A percentile compares a stretch with the other conserved stretches of the same genome.
Evolutionary conservation across 164 flowering plant genomes (phyloP).

Genomic region (Vitis amurensis): DNA sequence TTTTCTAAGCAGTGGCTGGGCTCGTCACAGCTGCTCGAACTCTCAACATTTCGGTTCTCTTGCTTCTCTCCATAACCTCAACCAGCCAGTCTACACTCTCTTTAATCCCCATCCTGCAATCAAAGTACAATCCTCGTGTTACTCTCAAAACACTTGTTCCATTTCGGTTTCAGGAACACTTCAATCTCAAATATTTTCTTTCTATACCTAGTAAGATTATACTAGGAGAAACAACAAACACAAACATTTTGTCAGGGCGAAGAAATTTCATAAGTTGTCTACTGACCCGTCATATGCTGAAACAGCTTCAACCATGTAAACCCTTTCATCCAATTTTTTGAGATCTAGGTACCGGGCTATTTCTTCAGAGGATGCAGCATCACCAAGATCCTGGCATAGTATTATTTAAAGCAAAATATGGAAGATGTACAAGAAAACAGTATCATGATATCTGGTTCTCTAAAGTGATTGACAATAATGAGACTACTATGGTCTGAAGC

Average conservation of each 20-base stretch:
- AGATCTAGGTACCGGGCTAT: slow-evolving; percentile 85
- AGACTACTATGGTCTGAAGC: not conserved
- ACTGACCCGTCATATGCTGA: slow-evolving; percentile 90
- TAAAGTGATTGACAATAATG: not conserved
- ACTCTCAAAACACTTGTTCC: too few species aligned
- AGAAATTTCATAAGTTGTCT: not conserved
- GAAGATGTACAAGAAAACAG: too few species aligned
- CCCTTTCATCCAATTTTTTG: slow-evolving; percentile 87
- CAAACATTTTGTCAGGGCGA: too few species aligned
- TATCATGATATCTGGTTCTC: too few species aligned
- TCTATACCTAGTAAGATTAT: too few species aligned
- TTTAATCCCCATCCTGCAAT: slow-evolving; percentile 75
- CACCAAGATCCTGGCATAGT: slow-evolving; percentile 68
- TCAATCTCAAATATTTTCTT: too few species aligned
- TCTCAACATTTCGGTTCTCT: slow-evolving; percentile 78
- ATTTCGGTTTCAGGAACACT: too few species aligned
- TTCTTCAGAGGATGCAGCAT: slow-evolving; percentile 81
- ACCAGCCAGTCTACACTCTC: slow-evolving; percentile 86
- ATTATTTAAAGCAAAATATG: too few species aligned
- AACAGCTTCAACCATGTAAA: slow-evolving; percentile 82
- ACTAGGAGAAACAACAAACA: too few species aligned
- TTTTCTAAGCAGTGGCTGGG: slow-evolving; percentile 18
- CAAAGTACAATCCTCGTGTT: not conserved
- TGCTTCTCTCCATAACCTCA: slow-evolving; percentile 88
- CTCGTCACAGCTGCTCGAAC: slow-evolving; percentile 50